phyloP scores from a whole-genome alignment of 2,329 filamentous ascomycete species.

The Fusarium continuum region DNA sequence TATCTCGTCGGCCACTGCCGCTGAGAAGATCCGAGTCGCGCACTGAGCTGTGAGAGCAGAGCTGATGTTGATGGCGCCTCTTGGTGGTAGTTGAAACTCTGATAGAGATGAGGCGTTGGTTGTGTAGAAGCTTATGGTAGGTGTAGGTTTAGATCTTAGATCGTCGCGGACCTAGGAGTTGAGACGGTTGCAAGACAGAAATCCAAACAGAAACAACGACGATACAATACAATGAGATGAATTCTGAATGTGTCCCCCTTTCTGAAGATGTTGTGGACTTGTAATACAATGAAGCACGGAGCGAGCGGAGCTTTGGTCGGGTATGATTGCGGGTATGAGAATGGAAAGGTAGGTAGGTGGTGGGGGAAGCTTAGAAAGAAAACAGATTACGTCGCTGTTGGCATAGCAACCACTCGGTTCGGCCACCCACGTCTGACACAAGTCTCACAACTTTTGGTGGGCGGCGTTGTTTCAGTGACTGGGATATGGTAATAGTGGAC shows the following conservation, averaged over 20 bases:
- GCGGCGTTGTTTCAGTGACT: conserved; percentile 30
- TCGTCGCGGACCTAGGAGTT: conserved; percentile 1
- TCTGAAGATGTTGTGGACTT: conserved; percentile 17
- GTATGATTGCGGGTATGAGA: conserved; percentile 27
- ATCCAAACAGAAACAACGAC: conserved; percentile 8
- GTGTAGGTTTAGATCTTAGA: conserved; percentile 26
- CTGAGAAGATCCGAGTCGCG: conserved; percentile 6
- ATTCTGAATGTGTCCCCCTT: conserved; percentile 14
- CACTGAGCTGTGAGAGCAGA: background rate
- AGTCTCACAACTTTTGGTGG: conserved; percentile 15
- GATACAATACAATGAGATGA: conserved; percentile 15
- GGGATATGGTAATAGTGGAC: conserved; percentile 8
- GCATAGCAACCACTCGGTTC: conserved; percentile 19
- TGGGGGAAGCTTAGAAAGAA: conserved; percentile 25
- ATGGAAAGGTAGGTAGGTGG: conserved; percentile 10
- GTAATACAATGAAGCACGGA: conserved; percentile 24
- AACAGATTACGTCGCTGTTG: conserved; percentile 39
- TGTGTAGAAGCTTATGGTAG: conserved; percentile 2
- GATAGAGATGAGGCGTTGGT: conserved; percentile 21
- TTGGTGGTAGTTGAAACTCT: conserved; percentile 22
- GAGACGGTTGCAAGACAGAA: background rate
- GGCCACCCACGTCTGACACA: conserved; percentile 13
- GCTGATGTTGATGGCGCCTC: conserved; percentile 14
- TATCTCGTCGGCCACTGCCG: conserved; percentile 36
- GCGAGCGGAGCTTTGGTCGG: conserved; percentile 34